Evolutionary conservation across 2,329 filamentous ascomycete genomes (phyloP).

Genomic region (Neofusicoccum ribis): DNA sequence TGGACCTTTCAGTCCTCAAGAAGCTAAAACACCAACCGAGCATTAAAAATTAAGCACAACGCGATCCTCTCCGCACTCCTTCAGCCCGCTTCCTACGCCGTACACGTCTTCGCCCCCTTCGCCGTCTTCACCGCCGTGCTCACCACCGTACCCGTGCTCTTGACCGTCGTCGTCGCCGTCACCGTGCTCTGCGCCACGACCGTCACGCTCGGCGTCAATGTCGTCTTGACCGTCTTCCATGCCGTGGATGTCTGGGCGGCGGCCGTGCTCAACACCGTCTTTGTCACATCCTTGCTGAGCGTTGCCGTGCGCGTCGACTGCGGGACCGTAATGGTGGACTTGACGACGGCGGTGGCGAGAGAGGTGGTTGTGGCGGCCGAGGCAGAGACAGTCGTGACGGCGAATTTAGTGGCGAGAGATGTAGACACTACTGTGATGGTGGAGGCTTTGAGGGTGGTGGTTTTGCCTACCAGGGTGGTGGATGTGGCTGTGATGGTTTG

Average conservation of each 20-base stretch:
- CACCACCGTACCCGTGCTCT: constrained; percentile 23
- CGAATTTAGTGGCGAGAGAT: constrained; percentile 21
- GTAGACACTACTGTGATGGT: neutral
- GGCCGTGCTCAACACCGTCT: constrained; percentile 18
- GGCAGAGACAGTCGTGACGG: constrained; percentile 26
- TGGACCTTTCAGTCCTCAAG: too few relatives aligned
- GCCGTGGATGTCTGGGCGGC: constrained; percentile 23
- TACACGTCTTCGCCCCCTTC: constrained; percentile 24
- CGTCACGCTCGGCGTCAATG: constrained; percentile 25
- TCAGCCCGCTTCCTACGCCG: neutral
- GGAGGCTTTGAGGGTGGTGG: neutral
- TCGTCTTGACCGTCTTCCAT: constrained; percentile 26
- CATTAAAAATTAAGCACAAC: neutral
- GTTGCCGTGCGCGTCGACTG: neutral
- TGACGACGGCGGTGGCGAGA: neutral
- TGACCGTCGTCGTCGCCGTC: constrained; percentile 21
- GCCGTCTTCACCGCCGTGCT: constrained; percentile 22
- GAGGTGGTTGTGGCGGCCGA: constrained; percentile 24
- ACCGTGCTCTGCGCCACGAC: constrained; percentile 24
- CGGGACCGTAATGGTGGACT: neutral
- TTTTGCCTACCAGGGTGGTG: neutral
- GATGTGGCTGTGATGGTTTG: neutral
- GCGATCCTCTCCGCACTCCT: too few relatives aligned
- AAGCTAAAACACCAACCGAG: too few relatives aligned
- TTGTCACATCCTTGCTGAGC: neutral